Conservation (phyloP, 371 early-diverging fungal species). For the Mucor piriformis region DNA sequence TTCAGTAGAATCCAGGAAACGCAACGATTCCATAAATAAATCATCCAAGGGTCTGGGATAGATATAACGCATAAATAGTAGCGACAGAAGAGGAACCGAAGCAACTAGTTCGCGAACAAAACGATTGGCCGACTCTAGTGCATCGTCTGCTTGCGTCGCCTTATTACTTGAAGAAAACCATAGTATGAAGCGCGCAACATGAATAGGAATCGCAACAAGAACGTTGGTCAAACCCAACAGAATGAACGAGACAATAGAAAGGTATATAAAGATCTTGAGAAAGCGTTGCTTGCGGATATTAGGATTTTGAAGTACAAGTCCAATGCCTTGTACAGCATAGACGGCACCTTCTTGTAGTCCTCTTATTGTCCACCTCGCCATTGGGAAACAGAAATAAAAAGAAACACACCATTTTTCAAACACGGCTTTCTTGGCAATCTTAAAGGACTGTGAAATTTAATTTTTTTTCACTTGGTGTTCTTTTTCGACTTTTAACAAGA, state of each 20-base stretch:
- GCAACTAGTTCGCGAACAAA: slow-evolving; percentile 45
- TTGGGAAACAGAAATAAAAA: slow-evolving; percentile 10
- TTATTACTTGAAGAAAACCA: slow-evolving; percentile 32
- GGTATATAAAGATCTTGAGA: slow-evolving; percentile 53
- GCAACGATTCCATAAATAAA: slow-evolving; percentile 63
- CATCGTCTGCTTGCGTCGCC: slow-evolving; percentile 21
- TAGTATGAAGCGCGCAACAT: slow-evolving; percentile 36
- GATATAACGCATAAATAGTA: slow-evolving; percentile 65
- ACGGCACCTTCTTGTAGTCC: slow-evolving; percentile 45
- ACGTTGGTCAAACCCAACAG: slow-evolving; percentile 46
- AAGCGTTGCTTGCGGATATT: slow-evolving; percentile 50
- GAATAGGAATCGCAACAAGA: slow-evolving; percentile 39
- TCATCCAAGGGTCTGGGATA: slow-evolving; percentile 69
- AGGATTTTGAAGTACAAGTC: slow-evolving; percentile 53
- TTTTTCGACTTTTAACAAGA: no score
- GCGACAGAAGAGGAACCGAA: slow-evolving; percentile 54
- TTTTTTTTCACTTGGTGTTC: no score
- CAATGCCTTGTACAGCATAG: slow-evolving; percentile 56
- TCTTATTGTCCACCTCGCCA: slow-evolving; percentile 45
- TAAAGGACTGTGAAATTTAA: no score
- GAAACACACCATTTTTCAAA: slow-evolving; percentile 4
- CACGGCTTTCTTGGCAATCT: not conserved
- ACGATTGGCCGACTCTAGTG: slow-evolving; percentile 17
- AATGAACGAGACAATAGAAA: slow-evolving; percentile 51
- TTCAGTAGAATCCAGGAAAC: slow-evolving; percentile 46